Conservation (phyloP, 345 rosid genomes). For the Erodium maritimum region DNA sequence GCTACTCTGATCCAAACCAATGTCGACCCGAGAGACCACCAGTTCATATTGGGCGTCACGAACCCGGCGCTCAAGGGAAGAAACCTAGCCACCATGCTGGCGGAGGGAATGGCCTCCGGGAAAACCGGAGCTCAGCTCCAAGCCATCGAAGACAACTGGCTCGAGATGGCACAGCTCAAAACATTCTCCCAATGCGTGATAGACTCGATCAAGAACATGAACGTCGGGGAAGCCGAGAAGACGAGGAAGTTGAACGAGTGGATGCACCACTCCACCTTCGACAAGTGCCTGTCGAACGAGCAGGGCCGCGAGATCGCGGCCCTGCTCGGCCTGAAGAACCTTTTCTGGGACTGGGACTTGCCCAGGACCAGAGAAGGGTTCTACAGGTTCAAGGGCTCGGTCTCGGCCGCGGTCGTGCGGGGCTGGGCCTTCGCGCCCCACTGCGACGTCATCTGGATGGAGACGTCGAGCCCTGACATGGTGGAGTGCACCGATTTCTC, state of each 20-base stretch:
- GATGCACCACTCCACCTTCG: conserved; percentile 52
- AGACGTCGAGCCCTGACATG: conserved; percentile 72
- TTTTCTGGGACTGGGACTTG: conserved; percentile 99
- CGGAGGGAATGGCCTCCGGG: conserved; percentile 65
- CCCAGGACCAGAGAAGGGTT: conserved; percentile 95
- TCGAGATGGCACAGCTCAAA: conserved; percentile 58
- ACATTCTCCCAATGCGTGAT: conserved; percentile 61
- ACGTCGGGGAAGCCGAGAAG: conserved; percentile 50
- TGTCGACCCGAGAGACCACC: conserved; percentile 80
- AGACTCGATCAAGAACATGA: conserved; percentile 50
- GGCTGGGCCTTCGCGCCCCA: conserved; percentile 87
- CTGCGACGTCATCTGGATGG: conserved; percentile 89
- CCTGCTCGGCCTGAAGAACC: conserved; percentile 51
- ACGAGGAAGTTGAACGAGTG: conserved; percentile 50
- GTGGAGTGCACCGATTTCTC: conserved; percentile 70
- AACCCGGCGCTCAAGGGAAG: conserved; percentile 62
- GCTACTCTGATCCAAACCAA: conserved; percentile 81
- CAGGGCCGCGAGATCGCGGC: conserved; percentile 61
- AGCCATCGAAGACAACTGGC: conserved; percentile 75
- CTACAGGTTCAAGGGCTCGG: conserved; percentile 84
- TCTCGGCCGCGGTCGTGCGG: conserved; percentile 65
- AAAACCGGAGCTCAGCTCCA: conserved; percentile 73
- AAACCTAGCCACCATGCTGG: conserved; percentile 50
- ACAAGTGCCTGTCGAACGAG: conserved; percentile 62
- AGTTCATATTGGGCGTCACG: conserved; percentile 78